phyloP scores from a whole-genome alignment of 1,139 yeast species.

The Geotrichum aggregatum region DNA sequence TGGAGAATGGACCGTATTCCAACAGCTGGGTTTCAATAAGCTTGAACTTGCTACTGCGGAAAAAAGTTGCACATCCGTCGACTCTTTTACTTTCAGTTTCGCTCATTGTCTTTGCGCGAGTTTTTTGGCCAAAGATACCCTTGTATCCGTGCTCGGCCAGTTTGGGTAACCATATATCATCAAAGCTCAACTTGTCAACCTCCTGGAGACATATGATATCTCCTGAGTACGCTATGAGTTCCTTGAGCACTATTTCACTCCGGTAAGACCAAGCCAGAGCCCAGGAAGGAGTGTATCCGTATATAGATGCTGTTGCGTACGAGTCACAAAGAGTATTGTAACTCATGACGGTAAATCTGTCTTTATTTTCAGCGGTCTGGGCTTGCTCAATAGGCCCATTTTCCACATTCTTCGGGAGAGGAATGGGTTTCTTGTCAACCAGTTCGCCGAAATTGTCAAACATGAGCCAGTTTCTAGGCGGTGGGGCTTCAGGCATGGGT shows the following conservation, averaged over 20 bases:
- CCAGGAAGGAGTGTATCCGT: constrained; percentile 95
- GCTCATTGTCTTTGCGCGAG: constrained; percentile 88
- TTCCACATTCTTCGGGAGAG: constrained; percentile 6
- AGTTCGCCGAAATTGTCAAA: constrained; percentile 66
- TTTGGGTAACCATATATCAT: constrained; percentile 78
- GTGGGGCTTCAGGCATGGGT: constrained; percentile 59
- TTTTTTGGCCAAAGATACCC: constrained; percentile 78
- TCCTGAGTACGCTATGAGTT: constrained; percentile 58
- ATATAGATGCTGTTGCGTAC: constrained; percentile 88
- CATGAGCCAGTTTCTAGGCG: constrained; percentile 70
- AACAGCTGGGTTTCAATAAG: constrained; percentile 66
- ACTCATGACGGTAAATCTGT: constrained; percentile 68
- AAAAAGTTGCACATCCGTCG: constrained; percentile 96
- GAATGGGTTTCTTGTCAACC: constrained; percentile 29
- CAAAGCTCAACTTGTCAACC: constrained; percentile 82
- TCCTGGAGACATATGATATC: constrained; percentile 92
- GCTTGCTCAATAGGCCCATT: neutral
- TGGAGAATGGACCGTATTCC: constrained; percentile 84
- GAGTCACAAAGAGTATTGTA: constrained; percentile 93
- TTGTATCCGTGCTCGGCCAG: constrained; percentile 72
- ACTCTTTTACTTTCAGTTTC: constrained; percentile 81
- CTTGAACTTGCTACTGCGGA: constrained; percentile 62
- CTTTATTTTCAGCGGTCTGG: neutral
- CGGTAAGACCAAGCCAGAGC: constrained; percentile 92
- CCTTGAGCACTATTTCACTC: constrained; percentile 66